Evolutionary conservation across 2,329 filamentous ascomycete species (phyloP).

Genomic region (Colletotrichum agaves): DNA sequence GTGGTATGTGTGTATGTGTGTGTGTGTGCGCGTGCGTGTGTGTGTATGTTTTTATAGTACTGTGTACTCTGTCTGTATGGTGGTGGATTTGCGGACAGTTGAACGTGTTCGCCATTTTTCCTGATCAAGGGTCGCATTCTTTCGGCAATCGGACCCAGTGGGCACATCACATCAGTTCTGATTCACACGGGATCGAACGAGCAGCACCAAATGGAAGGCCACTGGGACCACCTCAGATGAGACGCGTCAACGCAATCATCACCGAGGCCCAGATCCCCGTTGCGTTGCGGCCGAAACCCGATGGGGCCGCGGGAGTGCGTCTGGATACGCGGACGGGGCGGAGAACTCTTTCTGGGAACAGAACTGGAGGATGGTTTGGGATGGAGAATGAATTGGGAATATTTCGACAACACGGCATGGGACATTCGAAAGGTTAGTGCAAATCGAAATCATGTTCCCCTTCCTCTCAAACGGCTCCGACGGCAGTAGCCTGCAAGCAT

Average conservation of each 20-base stretch:
- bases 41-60: no score
- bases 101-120: not conserved
- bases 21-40: not conserved
- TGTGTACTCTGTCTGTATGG: no score
- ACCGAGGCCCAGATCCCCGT: not conserved
- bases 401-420: not conserved
- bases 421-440: constrained; percentile 14
- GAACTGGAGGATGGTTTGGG: not conserved
- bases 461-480: constrained; percentile 5
- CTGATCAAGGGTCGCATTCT: constrained; percentile 14
- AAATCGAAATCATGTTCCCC: not conserved
- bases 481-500: not conserved
- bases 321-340: not conserved
- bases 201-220: not conserved
- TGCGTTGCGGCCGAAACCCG: not conserved
- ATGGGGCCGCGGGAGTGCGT: not conserved
- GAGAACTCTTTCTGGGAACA: not conserved
- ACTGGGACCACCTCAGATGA: constrained; percentile 12
- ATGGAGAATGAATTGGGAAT: no score
- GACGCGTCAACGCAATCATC: constrained; percentile 28
- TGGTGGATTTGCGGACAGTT: not conserved
- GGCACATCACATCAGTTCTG: not conserved
- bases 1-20: not conserved
- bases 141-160: constrained; percentile 15
- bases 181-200: not conserved